phyloP scores from a whole-genome alignment of 306 rosid genomes.

The Datisca glomerata region DNA sequence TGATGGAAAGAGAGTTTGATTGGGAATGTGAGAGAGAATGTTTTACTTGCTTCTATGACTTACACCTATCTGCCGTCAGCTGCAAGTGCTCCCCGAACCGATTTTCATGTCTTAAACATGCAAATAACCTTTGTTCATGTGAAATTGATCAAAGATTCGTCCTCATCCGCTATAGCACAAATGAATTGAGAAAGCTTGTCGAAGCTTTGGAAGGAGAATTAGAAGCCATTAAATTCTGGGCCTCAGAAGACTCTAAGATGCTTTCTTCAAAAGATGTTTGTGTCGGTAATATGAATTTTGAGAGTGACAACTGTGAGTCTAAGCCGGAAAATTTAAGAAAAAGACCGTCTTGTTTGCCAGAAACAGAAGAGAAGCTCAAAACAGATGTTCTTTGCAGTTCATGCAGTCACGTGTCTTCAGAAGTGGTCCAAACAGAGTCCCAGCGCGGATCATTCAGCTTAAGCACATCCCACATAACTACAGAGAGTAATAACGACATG shows the following conservation, averaged over 20 bases:
- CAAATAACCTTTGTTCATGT: slow-evolving; percentile 53
- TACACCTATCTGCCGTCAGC: slow-evolving; percentile 63
- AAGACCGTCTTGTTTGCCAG: slow-evolving; percentile 20
- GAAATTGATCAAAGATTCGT: slow-evolving; percentile 36
- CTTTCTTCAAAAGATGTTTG: slow-evolving; percentile 22
- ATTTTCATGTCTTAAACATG: slow-evolving; percentile 74
- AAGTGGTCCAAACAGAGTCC: slow-evolving; percentile 40
- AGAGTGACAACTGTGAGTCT: slow-evolving; percentile 13
- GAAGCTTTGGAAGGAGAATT: slow-evolving; percentile 59
- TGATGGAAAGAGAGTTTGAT: slow-evolving; percentile 67
- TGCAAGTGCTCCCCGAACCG: slow-evolving; percentile 70
- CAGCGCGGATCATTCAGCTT: slow-evolving; percentile 26
- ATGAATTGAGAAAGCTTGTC: slow-evolving; percentile 44
- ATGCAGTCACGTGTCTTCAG: slow-evolving; percentile 42
- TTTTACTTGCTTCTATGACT: slow-evolving; percentile 75
- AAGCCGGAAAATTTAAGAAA: slow-evolving; percentile 20
- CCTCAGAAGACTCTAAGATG: slow-evolving; percentile 16
- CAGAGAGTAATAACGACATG: slow-evolving; percentile 28
- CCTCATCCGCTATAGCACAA: slow-evolving; percentile 40
- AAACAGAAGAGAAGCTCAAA: slow-evolving; percentile 33
- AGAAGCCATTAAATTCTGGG: slow-evolving; percentile 35
- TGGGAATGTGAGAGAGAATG: slow-evolving; percentile 71
- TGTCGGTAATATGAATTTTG: slow-evolving; percentile 22
- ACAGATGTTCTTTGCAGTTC: slow-evolving; percentile 31
- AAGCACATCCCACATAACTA: slow-evolving; percentile 24